Evolutionary conservation across 192 early-diverging fungal genomes (phyloP), one percentile per base, ranked within the genome.

Genomic region (Coemansia aciculifera): DNA sequence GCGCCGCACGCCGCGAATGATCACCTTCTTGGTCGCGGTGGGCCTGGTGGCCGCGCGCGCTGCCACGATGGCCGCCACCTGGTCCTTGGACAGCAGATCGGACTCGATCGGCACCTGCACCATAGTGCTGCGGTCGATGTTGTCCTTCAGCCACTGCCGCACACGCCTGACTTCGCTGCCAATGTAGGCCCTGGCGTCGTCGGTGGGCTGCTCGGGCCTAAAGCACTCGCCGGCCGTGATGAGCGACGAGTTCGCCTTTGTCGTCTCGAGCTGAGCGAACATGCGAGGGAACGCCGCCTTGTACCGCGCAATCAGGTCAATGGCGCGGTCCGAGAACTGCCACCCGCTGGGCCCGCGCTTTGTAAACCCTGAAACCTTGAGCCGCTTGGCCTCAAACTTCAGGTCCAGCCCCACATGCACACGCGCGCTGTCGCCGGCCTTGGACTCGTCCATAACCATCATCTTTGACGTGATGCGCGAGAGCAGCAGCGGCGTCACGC

Each of bases 341-440:
- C 97, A 99, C 13, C 86, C 86, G 29, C 77, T 82, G 23, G 89
- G 87, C 4, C 71, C 74, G 68, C 96, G 96, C 46, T 88, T 84
- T 5, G 94, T 89, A 73, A 95, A 97, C 2, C 95, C 96, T 4
- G 93, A 64, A 0, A 94, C 96, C 72, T 97, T 97, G 59, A 90
- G 85, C 49, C 88, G 86, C 70, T 91, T 91, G 8, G 84, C 86
- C 54, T 97, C 96, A 71, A 95, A 97, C 69, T 98, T 97, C 56
- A 99, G 85, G 66, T 90, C 90, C 36, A 99, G 84, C 2, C 97
- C 97, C 31, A 97, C 69, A 59, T 94, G 93, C 31, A 88, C 43
- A 9, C 75, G 77, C 11, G 84, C 74, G 21, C 88, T 84, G 34
- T 90, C 87, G 3, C 82, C 75, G 12, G 69, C 67, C 57, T 86